Base-by-base conservation (phyloP, 345 rosid species). In the Psidium friedrichsthalianum region DNA sequence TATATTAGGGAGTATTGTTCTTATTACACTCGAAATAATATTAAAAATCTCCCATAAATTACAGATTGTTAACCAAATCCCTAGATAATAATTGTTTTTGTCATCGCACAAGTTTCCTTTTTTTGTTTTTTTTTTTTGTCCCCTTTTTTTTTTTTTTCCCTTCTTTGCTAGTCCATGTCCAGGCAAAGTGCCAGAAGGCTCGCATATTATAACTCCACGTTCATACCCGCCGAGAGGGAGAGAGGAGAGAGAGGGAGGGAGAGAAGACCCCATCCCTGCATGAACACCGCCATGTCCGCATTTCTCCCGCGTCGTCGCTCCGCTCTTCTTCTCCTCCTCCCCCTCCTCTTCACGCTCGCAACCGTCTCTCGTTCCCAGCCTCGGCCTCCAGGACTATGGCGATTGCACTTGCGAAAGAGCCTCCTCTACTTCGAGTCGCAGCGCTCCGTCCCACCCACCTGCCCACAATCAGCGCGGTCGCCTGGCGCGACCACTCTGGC, bases 401-500 rank as follows among this genome's bases (percentile, higher is more conserved):
- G 89, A 91, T n/a, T 6, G 94, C 97, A 40, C 90, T 94, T 57
- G 82, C 93, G 0, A 93, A n/a, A 93, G 80, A 91, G 92, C 89
- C 93, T 94, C 83, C 90, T 94, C 85, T 94, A 93, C 90, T 92
- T 94, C 76, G 95, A 94, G 86, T 78, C 93, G 21, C 96, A 94
- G 51, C 93, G 94, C 61, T 94, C 95, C 36, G 95, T 94, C n/a
- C n/a, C n/a, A n/a, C n/a, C 76, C 92, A 87, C 11, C 82, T 94
- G 36, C 97, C 97, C 88, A 93, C 89, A 85, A 88, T 86, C 97
- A 94, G 56, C 84, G 95, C 32, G 87, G n/a, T 89, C 90, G 56
- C 90, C 36, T 94, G 96, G 97, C 95, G 95, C 86, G 84, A 90
- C 91, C 93, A 93, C 83, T 94, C 96, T 11, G 94, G 91, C 86